Evolutionary conservation across 176 grass and related monocot species (phyloP).

Genomic region (Avena eriantha): DNA sequence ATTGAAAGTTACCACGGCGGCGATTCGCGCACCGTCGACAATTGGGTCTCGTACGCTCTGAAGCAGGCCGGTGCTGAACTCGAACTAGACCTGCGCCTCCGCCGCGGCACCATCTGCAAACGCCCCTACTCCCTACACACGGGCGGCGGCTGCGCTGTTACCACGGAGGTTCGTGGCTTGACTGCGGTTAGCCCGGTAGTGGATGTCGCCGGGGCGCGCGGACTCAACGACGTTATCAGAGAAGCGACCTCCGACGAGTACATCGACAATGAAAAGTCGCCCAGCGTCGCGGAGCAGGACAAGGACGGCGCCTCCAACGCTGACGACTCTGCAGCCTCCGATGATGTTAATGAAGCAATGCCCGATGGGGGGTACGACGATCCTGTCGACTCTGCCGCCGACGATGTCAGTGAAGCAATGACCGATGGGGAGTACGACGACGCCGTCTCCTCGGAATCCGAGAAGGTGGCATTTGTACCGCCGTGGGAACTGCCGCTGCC

Average conservation of each 20-base stretch:
- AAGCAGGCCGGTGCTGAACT: background rate
- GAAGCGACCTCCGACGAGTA: background rate
- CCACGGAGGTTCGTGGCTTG: background rate
- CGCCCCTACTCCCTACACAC: background rate
- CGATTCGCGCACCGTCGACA: background rate
- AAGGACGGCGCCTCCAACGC: no score
- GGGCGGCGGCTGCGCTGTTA: background rate
- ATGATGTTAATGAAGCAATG: background rate
- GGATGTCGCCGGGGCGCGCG: background rate
- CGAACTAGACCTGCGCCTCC: background rate
- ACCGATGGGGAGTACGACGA: background rate
- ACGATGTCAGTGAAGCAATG: background rate
- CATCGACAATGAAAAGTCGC: no score
- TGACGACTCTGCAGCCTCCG: background rate
- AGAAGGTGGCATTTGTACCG: background rate
- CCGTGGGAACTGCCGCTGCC: background rate
- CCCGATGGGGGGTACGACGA: background rate
- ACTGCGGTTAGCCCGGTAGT: background rate
- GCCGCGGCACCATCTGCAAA: background rate
- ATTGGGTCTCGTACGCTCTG: conserved; percentile 8
- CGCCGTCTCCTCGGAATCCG: background rate
- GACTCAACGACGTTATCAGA: background rate
- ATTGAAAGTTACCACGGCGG: background rate
- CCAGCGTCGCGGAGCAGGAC: no score
- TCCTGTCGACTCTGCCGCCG: background rate